Evolutionary conservation across 2,329 filamentous ascomycete genomes (phyloP), one percentile per base, ranked within the genome.

Genomic region (Colletotrichum tanaceti): DNA sequence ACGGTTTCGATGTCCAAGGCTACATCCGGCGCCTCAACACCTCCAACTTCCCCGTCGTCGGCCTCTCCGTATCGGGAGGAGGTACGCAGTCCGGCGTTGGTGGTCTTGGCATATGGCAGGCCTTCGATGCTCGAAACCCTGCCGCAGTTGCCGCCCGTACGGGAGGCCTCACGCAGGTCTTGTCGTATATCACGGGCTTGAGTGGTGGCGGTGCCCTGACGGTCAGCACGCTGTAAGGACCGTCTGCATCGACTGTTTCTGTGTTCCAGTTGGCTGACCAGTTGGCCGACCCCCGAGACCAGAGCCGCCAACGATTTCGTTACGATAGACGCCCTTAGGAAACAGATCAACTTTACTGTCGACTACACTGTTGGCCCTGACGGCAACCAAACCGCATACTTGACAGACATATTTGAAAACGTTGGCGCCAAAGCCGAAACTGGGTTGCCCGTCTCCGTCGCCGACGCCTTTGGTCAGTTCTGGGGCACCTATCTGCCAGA

Each of bases 71-170:
- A 11, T 76, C 75, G 0, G 75, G 75, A 0, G 75, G 74, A 38
- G 75, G 74, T 0, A 75, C 75, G 0, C 75, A 77, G 49, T 75
- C 75, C 18, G 75, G 75, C 2, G 49, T 77, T 10, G 75, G 75
- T 3, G 75, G 75, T 0, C 35, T 77, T 0, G 75, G 75, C 0
- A 55, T 77, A 32, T 77, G 73, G 72, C 73, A 75, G 11, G 75
- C 75, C 0, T 76, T 71, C 11, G 75, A 77, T 59, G 70, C 70
- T 9, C 72, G 75, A 5, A 74, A 76, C 13, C 59, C 66, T 0
- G 38, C 50, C 0, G 74, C 74, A 0, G 58, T 65, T 0, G 46
- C 70, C 3, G 72, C 73, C 2, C 68, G 72, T 0, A 76, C 73
- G 0, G 75, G 75, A 2, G 75, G 75, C 0, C 7, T 77, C 6